Percentiles rank a stretch among this genome's conserved stretches.
These are phyloP conservation scores for Rhizodiscina lignyota DNA, from an alignment of 495 filamentous ascomycete species.

Conservation along the genomic window DNA sequence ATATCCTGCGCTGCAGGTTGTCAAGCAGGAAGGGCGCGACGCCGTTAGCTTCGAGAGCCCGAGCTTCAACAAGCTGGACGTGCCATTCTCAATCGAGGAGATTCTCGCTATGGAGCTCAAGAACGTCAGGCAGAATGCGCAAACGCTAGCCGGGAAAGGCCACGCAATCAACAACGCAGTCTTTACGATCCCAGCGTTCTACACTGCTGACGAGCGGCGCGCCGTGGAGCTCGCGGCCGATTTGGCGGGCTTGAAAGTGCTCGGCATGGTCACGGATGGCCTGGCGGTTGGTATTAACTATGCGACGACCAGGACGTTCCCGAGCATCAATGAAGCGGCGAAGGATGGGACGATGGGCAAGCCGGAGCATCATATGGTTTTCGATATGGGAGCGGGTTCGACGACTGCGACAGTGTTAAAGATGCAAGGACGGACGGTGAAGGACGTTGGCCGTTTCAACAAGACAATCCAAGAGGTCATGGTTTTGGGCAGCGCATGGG, in stretches of 20 bases:
- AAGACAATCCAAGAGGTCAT: slow-evolving; percentile 91
- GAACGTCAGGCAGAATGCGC: slow-evolving; percentile 73
- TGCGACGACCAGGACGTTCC: slow-evolving; percentile 79
- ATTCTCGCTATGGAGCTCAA: slow-evolving; percentile 92
- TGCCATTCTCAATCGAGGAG: slow-evolving; percentile 78
- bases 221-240: slow-evolving; percentile 68
- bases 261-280: slow-evolving; percentile 77
- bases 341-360: no score
- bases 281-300: slow-evolving; percentile 90
- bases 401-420: slow-evolving; percentile 84
- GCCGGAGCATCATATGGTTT: slow-evolving; percentile 84
- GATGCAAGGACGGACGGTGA: slow-evolving; percentile 78
- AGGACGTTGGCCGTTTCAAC: slow-evolving; percentile 85
- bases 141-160: slow-evolving; percentile 65
- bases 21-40: slow-evolving; percentile 38
- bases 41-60: slow-evolving; percentile 65
- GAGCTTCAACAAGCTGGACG: slow-evolving; percentile 33
- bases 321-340: slow-evolving; percentile 62
- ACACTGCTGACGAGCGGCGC: slow-evolving; percentile 73
- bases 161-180: slow-evolving; percentile 62
- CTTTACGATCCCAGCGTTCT: slow-evolving; percentile 85
- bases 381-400: slow-evolving; percentile 97
- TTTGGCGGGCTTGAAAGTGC: slow-evolving; percentile 70
- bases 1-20: slow-evolving; percentile 52
- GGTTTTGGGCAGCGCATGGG: slow-evolving; percentile 76